Base-by-base conservation (phyloP, 352 stramenopile species). In the Albugo laibachii region DNA sequence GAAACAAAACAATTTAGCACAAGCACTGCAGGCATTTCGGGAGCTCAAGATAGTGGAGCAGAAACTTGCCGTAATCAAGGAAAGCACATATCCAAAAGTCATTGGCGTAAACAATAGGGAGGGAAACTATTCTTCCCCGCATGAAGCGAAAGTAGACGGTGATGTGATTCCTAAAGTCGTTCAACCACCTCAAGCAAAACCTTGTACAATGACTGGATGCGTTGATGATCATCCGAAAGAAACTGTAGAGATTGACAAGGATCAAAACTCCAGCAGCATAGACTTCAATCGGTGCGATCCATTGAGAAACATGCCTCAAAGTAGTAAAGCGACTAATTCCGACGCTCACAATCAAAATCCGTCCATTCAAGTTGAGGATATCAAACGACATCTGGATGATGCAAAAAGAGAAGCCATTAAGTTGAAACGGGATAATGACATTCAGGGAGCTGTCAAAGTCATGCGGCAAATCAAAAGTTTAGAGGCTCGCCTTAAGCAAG, bases 401-500 rank as follows among this genome's bases (percentile, higher is more conserved):
- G 40, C 57, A 15, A 80, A 70, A 45, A 50, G 62, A 18, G 47
- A 47, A 1, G 73, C 73, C 11, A 50, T 86, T 11, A 41, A 43
- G 16, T 41, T 81, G 34, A 88, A 88, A 47, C 59, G 66, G 16
- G 59, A 73, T 16, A 67, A 69, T 12, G 56, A 78, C 35, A 54
- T 78, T n/a, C 47, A 70, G 27, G 69, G 55, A 18, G 76, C 76
- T 0, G 45, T 85, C n/a, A 66, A 69, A 8, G 64, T 61, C 16
- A 70, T 88, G 66, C 63, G 67, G 13, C 67, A 67, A n/a, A 50
- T 66, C 11, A 88, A 88, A 53, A 65, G 81, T 41, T 72, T 86
- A 36, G 65, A 88, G 48, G 55, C 56, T 24, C 55, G 81, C 1
- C 63, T 86, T 18, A 45, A 67, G 35, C 52, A 72, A 24, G 82